Conservation (phyloP, 371 early-diverging fungal species). For the Mortierella sp. region DNA sequence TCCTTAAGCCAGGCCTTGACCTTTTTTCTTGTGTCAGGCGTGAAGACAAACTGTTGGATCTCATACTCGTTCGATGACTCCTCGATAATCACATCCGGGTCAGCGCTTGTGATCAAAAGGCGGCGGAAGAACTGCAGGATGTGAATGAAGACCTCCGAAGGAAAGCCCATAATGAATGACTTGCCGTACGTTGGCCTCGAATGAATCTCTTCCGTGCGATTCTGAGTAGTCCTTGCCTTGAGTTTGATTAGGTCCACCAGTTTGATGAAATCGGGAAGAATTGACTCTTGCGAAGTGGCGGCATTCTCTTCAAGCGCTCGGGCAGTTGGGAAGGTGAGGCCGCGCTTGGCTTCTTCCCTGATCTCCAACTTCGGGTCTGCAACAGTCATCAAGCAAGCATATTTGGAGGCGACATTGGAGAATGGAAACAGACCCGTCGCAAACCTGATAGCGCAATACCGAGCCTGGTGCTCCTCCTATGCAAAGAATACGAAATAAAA, state of each 20-base stretch:
- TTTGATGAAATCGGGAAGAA: constrained; percentile 65
- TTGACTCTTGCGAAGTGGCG: constrained; percentile 24
- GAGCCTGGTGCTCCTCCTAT: constrained; percentile 68
- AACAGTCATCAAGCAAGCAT: constrained; percentile 79
- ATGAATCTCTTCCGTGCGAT: constrained; percentile 18
- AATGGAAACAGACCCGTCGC: constrained; percentile 84
- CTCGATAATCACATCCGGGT: constrained; percentile 66
- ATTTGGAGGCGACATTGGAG: constrained; percentile 77
- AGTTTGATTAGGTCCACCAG: constrained; percentile 60
- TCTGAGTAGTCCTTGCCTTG: constrained; percentile 29
- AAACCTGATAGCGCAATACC: constrained; percentile 81
- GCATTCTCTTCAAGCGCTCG: constrained; percentile 25
- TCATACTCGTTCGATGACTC: constrained; percentile 64
- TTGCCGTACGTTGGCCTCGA: constrained; percentile 35
- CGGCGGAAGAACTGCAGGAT: constrained; percentile 69
- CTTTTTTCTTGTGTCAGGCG: constrained; percentile 58
- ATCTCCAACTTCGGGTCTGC: constrained; percentile 84
- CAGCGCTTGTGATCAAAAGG: constrained; percentile 68
- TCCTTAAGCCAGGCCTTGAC: constrained; percentile 58
- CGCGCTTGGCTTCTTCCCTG: constrained; percentile 76
- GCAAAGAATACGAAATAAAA: background rate
- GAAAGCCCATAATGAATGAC: constrained; percentile 61
- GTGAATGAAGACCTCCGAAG: constrained; percentile 71
- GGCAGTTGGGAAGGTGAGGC: constrained; percentile 57
- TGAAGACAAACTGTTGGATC: constrained; percentile 67